Evolutionary conservation across 306 rosid species (phyloP).

Genomic region (Cucurbita ficifolia): DNA sequence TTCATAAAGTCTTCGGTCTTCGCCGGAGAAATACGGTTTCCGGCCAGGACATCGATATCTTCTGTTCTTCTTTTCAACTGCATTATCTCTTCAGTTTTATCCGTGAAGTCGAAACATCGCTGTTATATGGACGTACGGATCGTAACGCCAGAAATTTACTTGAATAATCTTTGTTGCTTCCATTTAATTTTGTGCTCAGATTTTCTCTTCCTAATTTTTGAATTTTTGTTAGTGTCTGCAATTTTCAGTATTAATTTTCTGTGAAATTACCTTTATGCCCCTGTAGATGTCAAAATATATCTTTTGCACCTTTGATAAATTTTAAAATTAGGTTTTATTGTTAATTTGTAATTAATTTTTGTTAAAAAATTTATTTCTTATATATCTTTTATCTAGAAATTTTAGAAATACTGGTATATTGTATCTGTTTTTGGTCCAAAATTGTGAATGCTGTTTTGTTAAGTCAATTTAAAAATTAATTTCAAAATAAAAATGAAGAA

Average conservation of each 20-base stretch:
- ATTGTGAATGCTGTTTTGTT: too few species aligned
- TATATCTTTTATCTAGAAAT: too few species aligned
- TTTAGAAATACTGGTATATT: too few species aligned
- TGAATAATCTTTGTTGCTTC: neutral
- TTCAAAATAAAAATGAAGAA: too few species aligned
- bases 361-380: too few species aligned
- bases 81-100: neutral
- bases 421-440: too few species aligned
- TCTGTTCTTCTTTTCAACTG: neutral
- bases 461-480: too few species aligned
- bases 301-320: too few species aligned
- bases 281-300: too few species aligned
- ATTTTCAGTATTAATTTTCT: neutral
- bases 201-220: neutral
- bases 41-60: neutral
- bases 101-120: neutral
- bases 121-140: neutral
- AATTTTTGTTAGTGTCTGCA: neutral
- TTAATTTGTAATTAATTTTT: too few species aligned
- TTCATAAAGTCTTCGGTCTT: neutral
- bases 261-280: neutral
- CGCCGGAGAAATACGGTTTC: neutral
- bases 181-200: neutral
- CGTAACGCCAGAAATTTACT: neutral
- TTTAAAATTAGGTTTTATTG: too few species aligned